Conservation (phyloP, 768 basidiomycete genomes). For the Terana coerulea region DNA sequence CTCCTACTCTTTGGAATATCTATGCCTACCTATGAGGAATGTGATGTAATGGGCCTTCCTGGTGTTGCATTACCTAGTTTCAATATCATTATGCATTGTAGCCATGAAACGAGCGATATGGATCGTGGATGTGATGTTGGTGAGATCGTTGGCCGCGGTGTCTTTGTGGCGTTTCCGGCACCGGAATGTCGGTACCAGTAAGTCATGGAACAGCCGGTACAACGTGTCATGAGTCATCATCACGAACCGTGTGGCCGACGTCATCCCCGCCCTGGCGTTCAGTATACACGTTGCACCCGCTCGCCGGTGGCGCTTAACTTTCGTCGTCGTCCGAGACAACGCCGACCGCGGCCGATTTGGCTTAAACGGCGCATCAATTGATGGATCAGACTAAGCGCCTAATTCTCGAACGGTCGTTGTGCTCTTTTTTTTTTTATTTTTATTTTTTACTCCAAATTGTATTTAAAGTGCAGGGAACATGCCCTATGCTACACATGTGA, state of each 20-base stretch:
- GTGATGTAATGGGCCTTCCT: no score
- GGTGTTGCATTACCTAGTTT: neutral
- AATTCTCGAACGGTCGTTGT: no score
- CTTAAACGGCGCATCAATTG: no score
- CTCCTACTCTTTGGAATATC: no score
- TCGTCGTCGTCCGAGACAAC: no score
- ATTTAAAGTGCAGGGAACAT: no score
- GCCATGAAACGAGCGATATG: neutral
- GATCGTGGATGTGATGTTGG: neutral
- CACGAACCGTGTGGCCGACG: neutral
- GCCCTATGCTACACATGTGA: no score
- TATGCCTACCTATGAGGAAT: neutral
- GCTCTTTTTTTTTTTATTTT: no score
- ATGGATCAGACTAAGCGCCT: no score
- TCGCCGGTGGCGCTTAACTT: no score
- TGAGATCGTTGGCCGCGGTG: neutral
- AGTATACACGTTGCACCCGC: constrained; percentile 6
- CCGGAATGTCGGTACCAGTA: neutral
- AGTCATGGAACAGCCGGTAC: neutral
- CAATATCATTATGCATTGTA: neutral
- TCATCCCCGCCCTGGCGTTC: constrained; percentile 8
- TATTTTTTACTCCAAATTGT: no score
- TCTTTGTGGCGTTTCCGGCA: neutral
- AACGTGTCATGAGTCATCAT: neutral
- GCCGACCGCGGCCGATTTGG: no score